phyloP scores from a whole-genome alignment of 2,329 filamentous ascomycete species.

The Colletotrichum sp. region DNA sequence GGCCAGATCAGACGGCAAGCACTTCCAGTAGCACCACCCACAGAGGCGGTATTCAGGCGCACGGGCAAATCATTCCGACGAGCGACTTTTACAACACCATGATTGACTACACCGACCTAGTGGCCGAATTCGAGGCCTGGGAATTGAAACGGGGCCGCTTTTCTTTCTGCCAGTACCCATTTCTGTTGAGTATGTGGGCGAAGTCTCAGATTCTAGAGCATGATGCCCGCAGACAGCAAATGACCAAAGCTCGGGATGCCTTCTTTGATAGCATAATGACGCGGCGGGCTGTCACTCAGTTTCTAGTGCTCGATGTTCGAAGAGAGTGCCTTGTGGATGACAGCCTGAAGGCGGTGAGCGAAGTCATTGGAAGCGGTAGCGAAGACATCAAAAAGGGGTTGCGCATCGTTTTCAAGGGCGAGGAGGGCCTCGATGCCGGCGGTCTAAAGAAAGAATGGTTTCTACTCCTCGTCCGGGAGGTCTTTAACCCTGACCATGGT shows the following conservation, averaged over 20 bases:
- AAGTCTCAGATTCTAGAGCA: slow-evolving; percentile 92
- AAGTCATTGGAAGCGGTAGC: slow-evolving; percentile 78
- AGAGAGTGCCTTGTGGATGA: slow-evolving; percentile 89
- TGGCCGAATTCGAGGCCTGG: slow-evolving; percentile 88
- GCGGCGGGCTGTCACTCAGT: slow-evolving; percentile 74
- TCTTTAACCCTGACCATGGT: slow-evolving; percentile 92
- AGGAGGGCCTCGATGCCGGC: slow-evolving; percentile 91
- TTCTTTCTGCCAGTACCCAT: slow-evolving; percentile 90
- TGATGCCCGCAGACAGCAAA: slow-evolving; percentile 89
- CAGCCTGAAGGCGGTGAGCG: slow-evolving; percentile 82
- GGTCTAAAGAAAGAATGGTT: slow-evolving; percentile 96
- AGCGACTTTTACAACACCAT: slow-evolving; percentile 89
- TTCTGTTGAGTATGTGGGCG: slow-evolving; percentile 88
- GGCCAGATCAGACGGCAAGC: slow-evolving; percentile 27
- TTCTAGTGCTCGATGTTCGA: slow-evolving; percentile 77
- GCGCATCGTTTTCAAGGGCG: slow-evolving; percentile 82
- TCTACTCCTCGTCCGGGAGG: slow-evolving; percentile 81
- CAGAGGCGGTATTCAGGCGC: slow-evolving; percentile 46
- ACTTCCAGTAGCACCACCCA: slow-evolving; percentile 29
- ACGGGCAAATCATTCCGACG: slow-evolving; percentile 75
- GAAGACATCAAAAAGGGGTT: slow-evolving; percentile 92
- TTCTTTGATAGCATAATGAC: slow-evolving; percentile 90
- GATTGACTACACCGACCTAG: slow-evolving; percentile 84
- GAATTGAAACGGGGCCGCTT: slow-evolving; percentile 77
- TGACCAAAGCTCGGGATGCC: slow-evolving; percentile 83